These are phyloP conservation scores for Pseudocercospora fijiensis DNA, from an alignment of 2,329 filamentous ascomycete genomes.

Conservation along the genomic window DNA sequence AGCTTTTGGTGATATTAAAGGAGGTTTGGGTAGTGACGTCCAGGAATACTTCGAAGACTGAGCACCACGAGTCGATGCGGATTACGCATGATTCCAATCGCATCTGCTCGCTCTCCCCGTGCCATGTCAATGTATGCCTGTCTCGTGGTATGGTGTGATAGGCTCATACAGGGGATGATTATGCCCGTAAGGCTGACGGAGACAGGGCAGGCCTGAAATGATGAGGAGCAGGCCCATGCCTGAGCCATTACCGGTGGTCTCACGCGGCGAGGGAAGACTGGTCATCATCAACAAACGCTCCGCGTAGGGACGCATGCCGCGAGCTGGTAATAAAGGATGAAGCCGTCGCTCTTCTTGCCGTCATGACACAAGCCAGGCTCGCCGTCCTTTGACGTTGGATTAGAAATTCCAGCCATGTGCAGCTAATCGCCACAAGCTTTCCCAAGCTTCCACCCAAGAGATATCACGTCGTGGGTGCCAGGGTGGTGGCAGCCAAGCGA, in stretches of 20 bases:
- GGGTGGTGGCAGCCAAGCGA: slow-evolving; percentile 8
- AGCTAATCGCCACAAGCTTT: neutral
- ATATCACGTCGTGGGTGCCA: neutral
- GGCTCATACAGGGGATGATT: neutral
- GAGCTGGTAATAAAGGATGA: neutral
- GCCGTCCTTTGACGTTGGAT: slow-evolving; percentile 2
- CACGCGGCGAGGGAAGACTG: neutral
- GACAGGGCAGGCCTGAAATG: neutral
- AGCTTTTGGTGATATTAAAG: neutral
- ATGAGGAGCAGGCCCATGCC: neutral
- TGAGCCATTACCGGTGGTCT: neutral
- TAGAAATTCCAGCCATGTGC: neutral
- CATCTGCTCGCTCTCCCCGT: neutral
- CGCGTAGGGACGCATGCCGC: neutral
- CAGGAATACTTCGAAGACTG: neutral
- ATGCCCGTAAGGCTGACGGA: neutral
- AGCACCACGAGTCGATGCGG: neutral
- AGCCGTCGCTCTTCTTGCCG: neutral
- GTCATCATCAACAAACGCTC: neutral
- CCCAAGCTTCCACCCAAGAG: slow-evolving; percentile 8
- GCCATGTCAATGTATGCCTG: neutral
- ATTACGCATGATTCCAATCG: neutral
- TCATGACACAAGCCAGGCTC: neutral
- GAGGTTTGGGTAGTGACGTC: too few species aligned
- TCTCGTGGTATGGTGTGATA: neutral